Conservation (phyloP, 495 filamentous ascomycete species). For the Neurospora sp. region DNA sequence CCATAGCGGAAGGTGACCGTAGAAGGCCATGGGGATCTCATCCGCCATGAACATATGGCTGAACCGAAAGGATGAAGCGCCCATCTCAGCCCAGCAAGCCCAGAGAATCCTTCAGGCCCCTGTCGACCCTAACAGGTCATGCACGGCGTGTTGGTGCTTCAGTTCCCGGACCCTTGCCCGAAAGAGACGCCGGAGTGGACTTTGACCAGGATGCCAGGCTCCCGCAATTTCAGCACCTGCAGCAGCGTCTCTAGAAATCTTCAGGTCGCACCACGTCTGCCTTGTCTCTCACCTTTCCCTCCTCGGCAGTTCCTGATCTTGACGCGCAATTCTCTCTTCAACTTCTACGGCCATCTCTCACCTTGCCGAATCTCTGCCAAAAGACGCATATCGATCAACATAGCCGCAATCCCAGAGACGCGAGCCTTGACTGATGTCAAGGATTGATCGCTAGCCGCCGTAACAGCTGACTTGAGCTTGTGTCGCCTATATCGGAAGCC, state of each 20-base stretch:
- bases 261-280: neutral
- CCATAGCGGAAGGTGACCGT: neutral
- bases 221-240: conserved; percentile 8
- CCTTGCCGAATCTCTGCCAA: neutral
- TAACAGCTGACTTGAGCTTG: conserved; percentile 12
- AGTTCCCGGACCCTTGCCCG: neutral
- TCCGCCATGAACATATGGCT: neutral
- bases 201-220: conserved; percentile 2
- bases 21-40: neutral
- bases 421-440: neutral
- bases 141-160: neutral
- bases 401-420: neutral
- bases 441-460: neutral
- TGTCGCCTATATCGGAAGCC: conserved; percentile 21
- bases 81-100: conserved; percentile 6
- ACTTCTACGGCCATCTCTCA: conserved; percentile 1
- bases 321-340: conserved; percentile 14
- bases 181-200: neutral
- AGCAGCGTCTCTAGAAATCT: conserved; percentile 6
- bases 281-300: conserved; percentile 1
- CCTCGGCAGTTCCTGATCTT: conserved; percentile 14
- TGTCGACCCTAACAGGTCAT: neutral
- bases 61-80: conserved; percentile 1
- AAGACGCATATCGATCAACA: neutral
- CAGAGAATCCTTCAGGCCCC: neutral